Base-by-base conservation (phyloP, 208 protist genomes). In the Plasmodiophora brassicae region DNA sequence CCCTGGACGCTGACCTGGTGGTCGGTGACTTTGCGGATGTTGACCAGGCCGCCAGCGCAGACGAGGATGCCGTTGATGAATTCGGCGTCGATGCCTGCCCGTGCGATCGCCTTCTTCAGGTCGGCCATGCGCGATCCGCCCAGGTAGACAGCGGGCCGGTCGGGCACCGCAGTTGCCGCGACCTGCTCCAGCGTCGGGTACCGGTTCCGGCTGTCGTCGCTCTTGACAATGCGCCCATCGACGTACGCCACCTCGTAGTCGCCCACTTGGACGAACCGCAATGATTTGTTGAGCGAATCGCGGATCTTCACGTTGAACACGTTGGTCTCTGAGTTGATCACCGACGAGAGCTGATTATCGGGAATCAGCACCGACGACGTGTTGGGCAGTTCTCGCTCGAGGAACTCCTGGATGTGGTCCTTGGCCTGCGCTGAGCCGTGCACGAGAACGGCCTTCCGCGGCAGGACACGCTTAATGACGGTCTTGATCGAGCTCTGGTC, bases 401-500 rank as follows among this genome's bases (percentile, higher is more conserved):
- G 32, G n/a, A 78, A 78, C n/a, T 78, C 5, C 65, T 14, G 32
- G 10, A 78, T 38, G 65, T 36, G 5, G 5, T 78, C 65, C n/a
- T 78, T 78, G 65, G 14, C 65, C 5, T 32, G 32, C 32, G 20
- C 5, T 38, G 65, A 32, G 20, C 65, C 65, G 41, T 78, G 65
- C 5, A 78, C 65, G 5, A 78, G n/a, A 32, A 78, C 41, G 14
- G n/a, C 41, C n/a, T 78, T 78, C n/a, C 65, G 32, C n/a, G 65
- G 65, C 65, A 36, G 5, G 32, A 78, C 65, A 5, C 65, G 5
- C 65, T 78, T 78, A 38, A 78, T 78, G 5, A 78, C 65, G n/a
- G 32, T 78, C n/a, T 32, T 78, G 65, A 78, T 78, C 65, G 65
- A 78, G 65, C 41, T 78, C n/a, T 78, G 65, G 65, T 78, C 65